Evolutionary conservation across 2,329 filamentous ascomycete species (phyloP).

Genomic region (Alternaria angustiovoidea): DNA sequence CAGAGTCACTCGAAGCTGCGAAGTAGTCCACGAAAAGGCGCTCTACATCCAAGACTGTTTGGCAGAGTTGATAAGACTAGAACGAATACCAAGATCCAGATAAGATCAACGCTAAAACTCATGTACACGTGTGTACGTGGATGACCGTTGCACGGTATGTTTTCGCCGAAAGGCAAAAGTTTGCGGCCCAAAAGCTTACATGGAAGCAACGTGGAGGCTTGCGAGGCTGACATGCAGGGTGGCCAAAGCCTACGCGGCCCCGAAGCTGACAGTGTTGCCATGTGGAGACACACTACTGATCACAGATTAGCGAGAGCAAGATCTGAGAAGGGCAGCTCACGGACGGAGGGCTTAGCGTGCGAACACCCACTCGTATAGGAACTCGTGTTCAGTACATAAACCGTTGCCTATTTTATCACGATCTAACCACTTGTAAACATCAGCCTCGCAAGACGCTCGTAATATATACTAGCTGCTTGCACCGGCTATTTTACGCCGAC

Average conservation of each 20-base stretch:
- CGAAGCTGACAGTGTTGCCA: conserved; percentile 13
- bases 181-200: neutral
- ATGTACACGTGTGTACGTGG: neutral
- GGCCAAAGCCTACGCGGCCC: conserved; percentile 6
- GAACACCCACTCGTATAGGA: neutral
- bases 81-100: neutral
- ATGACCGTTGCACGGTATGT: neutral
- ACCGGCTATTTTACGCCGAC: conserved; percentile 1
- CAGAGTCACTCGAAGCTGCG: neutral
- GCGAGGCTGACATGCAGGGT: conserved; percentile 6
- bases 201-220: neutral
- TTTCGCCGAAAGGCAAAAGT: neutral
- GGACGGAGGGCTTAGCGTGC: conserved; percentile 3
- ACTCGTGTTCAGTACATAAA: neutral
- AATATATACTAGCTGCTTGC: neutral
- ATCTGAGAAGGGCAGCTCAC: conserved; percentile 13
- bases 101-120: neutral
- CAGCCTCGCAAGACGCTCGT: conserved; percentile 3
- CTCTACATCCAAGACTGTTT: neutral
- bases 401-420: neutral
- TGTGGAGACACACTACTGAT: conserved; percentile 13
- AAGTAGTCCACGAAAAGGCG: neutral
- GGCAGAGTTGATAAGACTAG: neutral
- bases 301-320: conserved; percentile 26
- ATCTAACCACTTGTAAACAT: neutral